Conservation (phyloP, 1,139 yeast genomes). For the Zygoascus meyerae region DNA sequence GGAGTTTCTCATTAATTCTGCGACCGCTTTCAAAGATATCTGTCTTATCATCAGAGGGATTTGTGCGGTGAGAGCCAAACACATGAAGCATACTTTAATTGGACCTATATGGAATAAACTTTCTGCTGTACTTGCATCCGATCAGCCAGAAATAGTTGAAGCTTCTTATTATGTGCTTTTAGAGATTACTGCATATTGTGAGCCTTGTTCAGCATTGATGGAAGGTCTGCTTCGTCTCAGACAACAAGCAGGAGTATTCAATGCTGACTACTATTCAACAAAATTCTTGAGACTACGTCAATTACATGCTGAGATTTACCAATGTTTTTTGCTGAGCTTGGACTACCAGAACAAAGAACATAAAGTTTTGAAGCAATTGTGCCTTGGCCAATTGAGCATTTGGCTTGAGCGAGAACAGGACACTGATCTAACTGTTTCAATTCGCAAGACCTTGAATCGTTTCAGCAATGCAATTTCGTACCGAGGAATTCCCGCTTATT, state of each 20-base stretch:
- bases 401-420: constrained; percentile 2
- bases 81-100: constrained; percentile 10
- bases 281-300: background rate
- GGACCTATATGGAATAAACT: constrained; percentile 24
- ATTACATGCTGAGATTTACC: background rate
- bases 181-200: background rate
- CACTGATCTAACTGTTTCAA: background rate
- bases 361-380: background rate
- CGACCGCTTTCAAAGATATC: constrained; percentile 16
- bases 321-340: background rate
- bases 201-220: background rate
- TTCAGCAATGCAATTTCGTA: background rate
- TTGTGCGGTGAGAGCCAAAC: constrained; percentile 5
- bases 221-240: background rate
- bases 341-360: background rate
- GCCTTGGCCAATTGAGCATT: background rate
- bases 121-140: constrained; percentile 17
- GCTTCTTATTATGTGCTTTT: background rate
- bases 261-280: background rate
- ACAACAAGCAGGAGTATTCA: background rate
- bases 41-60: constrained; percentile 11
- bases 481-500: background rate
- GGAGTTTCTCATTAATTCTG: constrained; percentile 10
- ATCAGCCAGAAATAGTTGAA: background rate
- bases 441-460: background rate